Evolutionary conservation across 208 protist genomes (phyloP).

Genomic region (Trypanosomatidae sp.): DNA sequence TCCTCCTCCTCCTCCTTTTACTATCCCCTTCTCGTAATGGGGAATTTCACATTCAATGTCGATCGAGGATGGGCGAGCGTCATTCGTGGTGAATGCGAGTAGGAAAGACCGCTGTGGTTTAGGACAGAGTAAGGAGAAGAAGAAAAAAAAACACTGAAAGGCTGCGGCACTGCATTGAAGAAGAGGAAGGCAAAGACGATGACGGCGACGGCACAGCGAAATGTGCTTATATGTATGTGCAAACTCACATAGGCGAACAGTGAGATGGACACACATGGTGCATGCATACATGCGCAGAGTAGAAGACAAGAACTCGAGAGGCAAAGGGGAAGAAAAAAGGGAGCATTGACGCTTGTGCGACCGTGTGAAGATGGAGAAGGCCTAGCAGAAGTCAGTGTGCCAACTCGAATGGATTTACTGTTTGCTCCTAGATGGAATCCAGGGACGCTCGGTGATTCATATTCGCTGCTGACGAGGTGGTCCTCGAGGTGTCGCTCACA

Average conservation of each 20-base stretch:
- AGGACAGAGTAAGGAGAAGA: neutral
- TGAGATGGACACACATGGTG: neutral
- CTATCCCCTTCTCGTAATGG: neutral
- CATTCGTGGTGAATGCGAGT: neutral
- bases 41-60: neutral
- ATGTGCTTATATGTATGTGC: neutral
- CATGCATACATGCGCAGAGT: neutral
- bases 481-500: slow-evolving; percentile 9
- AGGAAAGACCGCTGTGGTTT: neutral
- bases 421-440: neutral
- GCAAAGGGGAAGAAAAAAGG: neutral
- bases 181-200: neutral
- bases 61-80: neutral
- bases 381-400: neutral
- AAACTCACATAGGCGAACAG: neutral
- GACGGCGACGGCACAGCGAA: neutral
- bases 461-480: slow-evolving; percentile 14
- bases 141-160: neutral
- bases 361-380: neutral
- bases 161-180: neutral
- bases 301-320: neutral
- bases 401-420: neutral
- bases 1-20: neutral
- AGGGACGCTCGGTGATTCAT: neutral
- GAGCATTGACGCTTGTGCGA: neutral